Base-by-base conservation (phyloP, 257 asterid genomes). In the Orobanche coerulescens region DNA sequence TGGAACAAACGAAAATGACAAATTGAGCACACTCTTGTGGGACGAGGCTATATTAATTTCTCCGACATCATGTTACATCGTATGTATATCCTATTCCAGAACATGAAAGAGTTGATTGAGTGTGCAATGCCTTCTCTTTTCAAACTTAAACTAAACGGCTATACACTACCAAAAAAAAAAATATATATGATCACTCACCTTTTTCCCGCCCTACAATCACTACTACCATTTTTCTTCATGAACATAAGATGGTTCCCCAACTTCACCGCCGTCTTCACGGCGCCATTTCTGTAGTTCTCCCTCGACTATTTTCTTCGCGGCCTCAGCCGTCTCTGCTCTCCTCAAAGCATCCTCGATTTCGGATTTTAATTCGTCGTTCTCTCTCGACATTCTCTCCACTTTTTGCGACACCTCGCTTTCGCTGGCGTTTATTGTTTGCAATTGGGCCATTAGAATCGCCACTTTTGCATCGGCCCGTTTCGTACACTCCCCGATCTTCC, bases 251-350 rank as follows among this genome's bases (percentile, higher is more conserved):
- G 78, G 52, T 46, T 61, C 76, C 61, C 79, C 78, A 1, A 50
- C 73, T 37, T 70, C 66, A 15, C 16, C 55, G 30, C 62, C 66
- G 40, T 65, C 61, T 26, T 65, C 71, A 44, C 49, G 59, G 14
- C 75, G 71, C 81, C 79, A 71, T 69, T 74, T 83, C 59, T 51
- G 64, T 48, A 86, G 76, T 37, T 86, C 89, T 0, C 68, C 75
- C 56, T 79, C 92, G 22, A 81, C 73, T 3, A 72, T 73, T 56
- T 52, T 65, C 50, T 72, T 79, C 0, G 77, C 92, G 0, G 81
- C 89, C 66, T 81, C 85, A 0, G 83, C 91, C 82, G 74, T 76
- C 69, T 79, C 92, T 8, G 92, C 81, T 23, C 67, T 73, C 80
- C 81, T 83, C 15, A 70, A 0, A 4, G 85, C 78, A 25, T 83